Base-by-base conservation (phyloP, 1,284 basidiomycete genomes). In the Sporisorium scitamineum region DNA sequence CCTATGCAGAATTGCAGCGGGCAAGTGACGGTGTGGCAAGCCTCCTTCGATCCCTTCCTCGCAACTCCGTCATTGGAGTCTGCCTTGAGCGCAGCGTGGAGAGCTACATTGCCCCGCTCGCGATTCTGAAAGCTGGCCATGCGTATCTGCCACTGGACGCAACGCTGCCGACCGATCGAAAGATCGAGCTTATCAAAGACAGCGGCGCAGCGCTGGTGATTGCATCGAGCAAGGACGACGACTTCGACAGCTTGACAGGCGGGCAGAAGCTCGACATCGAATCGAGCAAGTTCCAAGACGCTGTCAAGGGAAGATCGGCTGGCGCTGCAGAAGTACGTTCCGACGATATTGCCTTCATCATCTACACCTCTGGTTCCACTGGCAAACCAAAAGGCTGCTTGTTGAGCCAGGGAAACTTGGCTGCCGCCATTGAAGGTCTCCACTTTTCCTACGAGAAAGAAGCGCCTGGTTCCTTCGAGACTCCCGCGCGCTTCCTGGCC, bases 131-230 rank as follows among this genome's bases (percentile, higher is more conserved):
- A 39, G 70, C 78, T 11, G 79, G 84, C 1, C 72, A 74, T 18
- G 58, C 76, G 11, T 86, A 86, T 54, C 54, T 86, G 18, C 85
- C 86, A 5, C 78, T 86, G 22, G 85, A 85, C 57, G 78, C 76
- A 44, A 79, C 82, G 31, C 75, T 86, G 22, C 85, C 85, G 0
- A 26, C 51, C 10, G 79, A 80, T 22, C 78, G 86, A 5, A 82
- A 84, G 59, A 58, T 56, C 47, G 79, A 82, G 39, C 74, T 86
- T 2, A 31, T 83, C 18, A 44, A 53, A 9, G 81, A 81, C 42
- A 82, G 81, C 53, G 60, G 52, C 0, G 80, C 82, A 0, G 74
- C 39, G 9, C 26, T 69, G 14, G 37, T 85, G 13, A 52, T 84
- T 31, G 56, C 55, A 10, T 64, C 61, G 14, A 48, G 53, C 39